These are phyloP conservation scores for Paxillus involutus DNA, from an alignment of 768 basidiomycete species.

Conservation along the genomic window DNA sequence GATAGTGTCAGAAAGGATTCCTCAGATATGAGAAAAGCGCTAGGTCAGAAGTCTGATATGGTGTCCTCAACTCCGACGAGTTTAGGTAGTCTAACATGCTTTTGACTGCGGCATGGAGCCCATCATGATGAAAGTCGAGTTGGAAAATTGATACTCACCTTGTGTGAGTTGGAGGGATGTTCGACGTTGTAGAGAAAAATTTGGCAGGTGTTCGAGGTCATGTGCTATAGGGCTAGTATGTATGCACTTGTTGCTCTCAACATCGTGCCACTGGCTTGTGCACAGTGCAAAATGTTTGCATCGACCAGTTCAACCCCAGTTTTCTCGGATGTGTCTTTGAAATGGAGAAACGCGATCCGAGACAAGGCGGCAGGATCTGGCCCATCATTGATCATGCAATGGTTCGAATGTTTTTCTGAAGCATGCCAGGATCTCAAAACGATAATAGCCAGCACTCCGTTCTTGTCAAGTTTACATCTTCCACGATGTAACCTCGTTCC, in stretches of 20 bases:
- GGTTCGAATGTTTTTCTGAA: neutral
- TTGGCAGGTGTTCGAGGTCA: neutral
- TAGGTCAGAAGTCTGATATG: conserved; percentile 1
- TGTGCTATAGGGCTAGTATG: too few relatives aligned
- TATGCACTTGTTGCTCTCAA: too few relatives aligned
- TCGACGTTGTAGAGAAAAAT: neutral
- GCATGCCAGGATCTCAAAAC: neutral
- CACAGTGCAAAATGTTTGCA: too few relatives aligned
- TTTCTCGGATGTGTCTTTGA: too few relatives aligned
- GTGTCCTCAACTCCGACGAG: conserved; percentile 27
- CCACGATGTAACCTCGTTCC: conserved; percentile 32
- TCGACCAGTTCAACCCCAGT: too few relatives aligned
- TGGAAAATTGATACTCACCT: neutral
- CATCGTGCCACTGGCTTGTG: too few relatives aligned
- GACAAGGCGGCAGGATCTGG: neutral
- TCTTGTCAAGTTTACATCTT: conserved; percentile 8
- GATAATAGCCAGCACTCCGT: neutral
- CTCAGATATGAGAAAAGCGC: neutral
- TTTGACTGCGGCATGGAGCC: conserved; percentile 23
- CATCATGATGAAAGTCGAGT: conserved; percentile 6
- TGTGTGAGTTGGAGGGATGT: neutral
- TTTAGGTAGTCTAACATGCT: conserved; percentile 34
- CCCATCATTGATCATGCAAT: neutral
- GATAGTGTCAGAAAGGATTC: conserved; percentile 1
- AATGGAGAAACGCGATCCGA: too few relatives aligned